A percentile compares a stretch with the other conserved stretches of the same genome.
phyloP scores from a whole-genome alignment of 2,329 filamentous ascomycete species.

The Fusarium mangiferae region DNA sequence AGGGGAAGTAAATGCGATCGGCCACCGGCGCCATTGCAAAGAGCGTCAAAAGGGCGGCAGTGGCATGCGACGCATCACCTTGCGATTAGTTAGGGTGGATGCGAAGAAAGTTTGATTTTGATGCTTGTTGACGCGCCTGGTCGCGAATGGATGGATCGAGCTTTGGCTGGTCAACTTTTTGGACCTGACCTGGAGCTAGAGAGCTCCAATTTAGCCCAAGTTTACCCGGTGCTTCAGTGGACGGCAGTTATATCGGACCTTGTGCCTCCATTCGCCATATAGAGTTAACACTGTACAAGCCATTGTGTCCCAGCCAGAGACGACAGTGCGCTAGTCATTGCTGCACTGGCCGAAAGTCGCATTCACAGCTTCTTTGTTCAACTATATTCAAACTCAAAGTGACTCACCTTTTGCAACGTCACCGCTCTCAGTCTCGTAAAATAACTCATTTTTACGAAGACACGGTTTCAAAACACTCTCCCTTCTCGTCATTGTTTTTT shows the following conservation, averaged over 20 bases:
- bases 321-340: not conserved
- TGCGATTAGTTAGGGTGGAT: conserved; percentile 36
- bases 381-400: conserved; percentile 15
- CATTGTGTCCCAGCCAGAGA: not conserved
- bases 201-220: conserved; percentile 42
- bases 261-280: conserved; percentile 16
- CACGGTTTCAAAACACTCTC: not conserved
- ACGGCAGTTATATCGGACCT: conserved; percentile 34
- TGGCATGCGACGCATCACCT: conserved; percentile 54
- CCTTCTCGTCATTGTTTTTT: not conserved
- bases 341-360: conserved; percentile 14
- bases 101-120: conserved; percentile 33
- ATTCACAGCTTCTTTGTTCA: conserved; percentile 35
- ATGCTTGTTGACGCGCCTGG: conserved; percentile 49
- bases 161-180: conserved; percentile 47
- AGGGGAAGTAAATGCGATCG: conserved; percentile 81
- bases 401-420: conserved; percentile 39
- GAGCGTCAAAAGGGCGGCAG: conserved; percentile 59
- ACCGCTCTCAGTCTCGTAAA: conserved; percentile 13
- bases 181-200: conserved; percentile 22
- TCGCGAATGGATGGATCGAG: conserved; percentile 43
- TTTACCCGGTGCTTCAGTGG: conserved; percentile 39
- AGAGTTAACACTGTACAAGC: conserved; percentile 27
- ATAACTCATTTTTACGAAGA: not conserved
- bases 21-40: conserved; percentile 76